Conservation (phyloP, 2,329 filamentous ascomycete species). For the Tympanopsis confertula region DNA sequence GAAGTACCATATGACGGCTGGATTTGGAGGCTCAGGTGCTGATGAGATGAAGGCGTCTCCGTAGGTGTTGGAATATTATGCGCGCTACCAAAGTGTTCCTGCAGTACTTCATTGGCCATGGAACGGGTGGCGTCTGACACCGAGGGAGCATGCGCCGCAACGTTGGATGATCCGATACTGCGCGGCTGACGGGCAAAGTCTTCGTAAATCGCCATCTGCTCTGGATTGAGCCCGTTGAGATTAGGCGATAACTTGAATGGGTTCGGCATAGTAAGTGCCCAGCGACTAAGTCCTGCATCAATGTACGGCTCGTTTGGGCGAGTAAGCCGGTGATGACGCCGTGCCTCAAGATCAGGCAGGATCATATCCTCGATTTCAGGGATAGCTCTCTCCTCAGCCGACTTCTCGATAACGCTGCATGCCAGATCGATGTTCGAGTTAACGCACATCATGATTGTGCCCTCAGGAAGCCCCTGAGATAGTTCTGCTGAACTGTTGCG, state of each 20-base stretch:
- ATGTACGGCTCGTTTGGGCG: conserved; percentile 76
- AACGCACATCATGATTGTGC: conserved; percentile 94
- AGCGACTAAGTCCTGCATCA: conserved; percentile 71
- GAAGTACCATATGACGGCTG: conserved; percentile 44
- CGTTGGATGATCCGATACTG: not conserved
- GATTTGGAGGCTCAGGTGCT: conserved; percentile 38
- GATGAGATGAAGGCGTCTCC: conserved; percentile 42
- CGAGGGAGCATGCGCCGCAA: conserved; percentile 38
- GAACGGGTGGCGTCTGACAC: conserved; percentile 49
- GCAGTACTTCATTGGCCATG: conserved; percentile 51
- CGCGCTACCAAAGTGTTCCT: conserved; percentile 47
- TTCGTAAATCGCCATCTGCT: conserved; percentile 92
- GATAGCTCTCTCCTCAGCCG: conserved; percentile 83
- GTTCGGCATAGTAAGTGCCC: conserved; percentile 86
- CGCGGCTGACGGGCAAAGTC: conserved; percentile 72
- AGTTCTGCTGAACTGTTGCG: conserved; percentile 57
- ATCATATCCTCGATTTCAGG: conserved; percentile 94
- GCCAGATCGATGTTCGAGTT: conserved; percentile 94
- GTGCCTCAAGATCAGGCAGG: conserved; percentile 65
- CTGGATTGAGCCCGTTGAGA: conserved; percentile 61
- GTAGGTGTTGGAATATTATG: conserved; percentile 44
- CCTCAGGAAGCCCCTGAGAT: conserved; percentile 77
- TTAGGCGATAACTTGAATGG: conserved; percentile 76
- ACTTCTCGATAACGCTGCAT: conserved; percentile 87
- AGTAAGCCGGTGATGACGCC: conserved; percentile 63